A percentile compares a stretch with the other conserved stretches of the same genome.
phyloP scores from a whole-genome alignment of 176 grass and related monocot species.

The Hordeum marinum region DNA sequence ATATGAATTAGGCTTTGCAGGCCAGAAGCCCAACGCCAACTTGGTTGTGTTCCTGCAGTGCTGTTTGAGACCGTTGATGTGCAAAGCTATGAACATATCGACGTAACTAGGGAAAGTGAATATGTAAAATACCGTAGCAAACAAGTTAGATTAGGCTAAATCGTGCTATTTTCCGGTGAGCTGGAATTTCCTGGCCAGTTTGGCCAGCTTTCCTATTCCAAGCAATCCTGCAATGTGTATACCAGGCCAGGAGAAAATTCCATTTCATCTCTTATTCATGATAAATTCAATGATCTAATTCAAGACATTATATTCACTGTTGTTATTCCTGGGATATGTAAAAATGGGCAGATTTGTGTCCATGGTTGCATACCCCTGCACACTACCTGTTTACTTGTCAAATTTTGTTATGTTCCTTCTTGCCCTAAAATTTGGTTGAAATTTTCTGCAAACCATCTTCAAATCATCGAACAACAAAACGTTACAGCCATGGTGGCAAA shows the following conservation, averaged over 20 bases:
- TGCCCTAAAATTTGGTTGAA: not conserved
- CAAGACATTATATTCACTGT: not conserved
- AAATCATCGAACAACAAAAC: not conserved
- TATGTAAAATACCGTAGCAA: conserved; percentile 39
- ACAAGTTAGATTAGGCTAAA: conserved; percentile 40
- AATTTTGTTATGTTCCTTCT: not conserved
- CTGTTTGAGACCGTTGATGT: conserved; percentile 20
- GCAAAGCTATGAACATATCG: conserved; percentile 43
- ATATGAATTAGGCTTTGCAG: not conserved
- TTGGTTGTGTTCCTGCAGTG: not conserved
- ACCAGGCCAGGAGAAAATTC: conserved; percentile 11
- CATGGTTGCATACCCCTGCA: not conserved
- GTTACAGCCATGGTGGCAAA: too few relatives aligned
- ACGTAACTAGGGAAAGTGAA: conserved; percentile 31
- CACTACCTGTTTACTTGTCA: not conserved
- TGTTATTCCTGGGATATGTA: not conserved
- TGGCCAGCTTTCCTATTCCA: conserved; percentile 19
- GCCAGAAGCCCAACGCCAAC: not conserved
- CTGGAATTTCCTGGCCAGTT: conserved; percentile 26
- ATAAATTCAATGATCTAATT: not conserved
- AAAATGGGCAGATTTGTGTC: not conserved
- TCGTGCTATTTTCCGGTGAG: conserved; percentile 21
- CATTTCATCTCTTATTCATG: conserved; percentile 6
- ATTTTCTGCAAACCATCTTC: not conserved
- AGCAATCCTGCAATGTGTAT: conserved; percentile 16